These are phyloP conservation scores for Daldinia concentrica DNA, from an alignment of 495 filamentous ascomycete species.

Conservation along the genomic window DNA sequence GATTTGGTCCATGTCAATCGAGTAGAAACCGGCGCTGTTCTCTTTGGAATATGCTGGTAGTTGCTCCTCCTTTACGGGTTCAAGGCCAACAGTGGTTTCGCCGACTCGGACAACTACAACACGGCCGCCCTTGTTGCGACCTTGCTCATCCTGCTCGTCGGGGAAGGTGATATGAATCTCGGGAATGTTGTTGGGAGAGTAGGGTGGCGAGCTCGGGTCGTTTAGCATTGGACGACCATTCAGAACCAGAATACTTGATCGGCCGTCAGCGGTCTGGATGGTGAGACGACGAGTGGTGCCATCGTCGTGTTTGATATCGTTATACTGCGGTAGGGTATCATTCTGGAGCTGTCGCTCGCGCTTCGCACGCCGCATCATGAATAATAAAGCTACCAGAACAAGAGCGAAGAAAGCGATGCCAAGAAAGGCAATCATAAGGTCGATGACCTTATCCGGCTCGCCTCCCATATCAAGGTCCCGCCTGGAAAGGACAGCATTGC, in stretches of 20 bases:
- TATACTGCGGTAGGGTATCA: conserved; percentile 67
- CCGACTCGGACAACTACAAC: conserved; percentile 94
- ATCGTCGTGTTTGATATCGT: conserved; percentile 60
- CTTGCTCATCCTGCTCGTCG: conserved; percentile 90
- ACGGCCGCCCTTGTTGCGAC: conserved; percentile 82
- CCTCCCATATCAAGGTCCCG: conserved; percentile 54
- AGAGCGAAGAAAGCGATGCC: conserved; percentile 76
- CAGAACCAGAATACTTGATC: conserved; percentile 77
- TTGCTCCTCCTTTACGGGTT: conserved; percentile 80
- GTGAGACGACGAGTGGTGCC: conserved; percentile 57
- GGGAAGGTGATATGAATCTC: conserved; percentile 99
- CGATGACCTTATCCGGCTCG: conserved; percentile 63
- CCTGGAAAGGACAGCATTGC: conserved; percentile 48
- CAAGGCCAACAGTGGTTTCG: conserved; percentile 85
- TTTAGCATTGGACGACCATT: conserved; percentile 75
- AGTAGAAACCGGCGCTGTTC: conserved; percentile 80
- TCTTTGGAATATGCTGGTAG: conserved; percentile 89
- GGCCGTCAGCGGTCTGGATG: conserved; percentile 69
- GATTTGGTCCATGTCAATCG: conserved; percentile 92
- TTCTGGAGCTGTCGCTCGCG: conserved; percentile 58
- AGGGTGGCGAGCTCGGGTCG: conserved; percentile 76
- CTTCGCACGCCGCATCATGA: conserved; percentile 71
- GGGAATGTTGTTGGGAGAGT: conserved; percentile 81
- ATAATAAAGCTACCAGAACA: conserved; percentile 69
- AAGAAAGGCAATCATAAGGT: conserved; percentile 81